Conservation (phyloP, 345 rosid genomes). For the Euphorbia peplus region DNA sequence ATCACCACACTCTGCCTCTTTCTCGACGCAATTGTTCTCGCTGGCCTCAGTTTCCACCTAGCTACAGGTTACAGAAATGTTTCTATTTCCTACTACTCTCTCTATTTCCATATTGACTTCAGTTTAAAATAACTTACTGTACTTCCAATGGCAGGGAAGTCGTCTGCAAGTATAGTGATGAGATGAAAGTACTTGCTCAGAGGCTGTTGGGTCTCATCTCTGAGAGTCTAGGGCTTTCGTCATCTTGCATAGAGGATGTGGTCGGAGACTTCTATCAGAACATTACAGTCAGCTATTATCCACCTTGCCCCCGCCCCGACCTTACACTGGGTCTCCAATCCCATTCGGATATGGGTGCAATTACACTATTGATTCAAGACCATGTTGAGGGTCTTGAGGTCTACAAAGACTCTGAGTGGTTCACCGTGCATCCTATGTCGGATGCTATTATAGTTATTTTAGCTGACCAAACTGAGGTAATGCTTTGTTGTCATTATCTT, state of each 20-base stretch:
- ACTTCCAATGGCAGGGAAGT: constrained; percentile 37
- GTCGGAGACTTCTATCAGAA: constrained; percentile 85
- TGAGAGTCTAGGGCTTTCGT: constrained; percentile 53
- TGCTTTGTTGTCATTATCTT: background rate
- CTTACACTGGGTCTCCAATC: constrained; percentile 85
- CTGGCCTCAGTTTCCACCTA: constrained; percentile 70
- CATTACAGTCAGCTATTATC: constrained; percentile 78
- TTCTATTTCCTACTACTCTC: background rate
- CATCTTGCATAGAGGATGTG: constrained; percentile 51
- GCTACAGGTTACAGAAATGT: constrained; percentile 48
- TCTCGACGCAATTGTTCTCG: constrained; percentile 63
- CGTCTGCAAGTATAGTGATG: constrained; percentile 54
- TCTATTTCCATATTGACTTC: background rate
- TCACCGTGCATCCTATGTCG: constrained; percentile 53
- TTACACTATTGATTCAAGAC: constrained; percentile 82
- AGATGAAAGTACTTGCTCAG: constrained; percentile 55
- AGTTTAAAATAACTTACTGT: background rate
- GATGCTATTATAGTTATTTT: constrained; percentile 67
- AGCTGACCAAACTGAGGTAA: constrained; percentile 85
- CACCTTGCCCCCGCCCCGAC: constrained; percentile 89
- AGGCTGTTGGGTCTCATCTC: constrained; percentile 62
- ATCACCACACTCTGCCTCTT: constrained; percentile 80
- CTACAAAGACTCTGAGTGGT: constrained; percentile 62
- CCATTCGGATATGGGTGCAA: constrained; percentile 79
- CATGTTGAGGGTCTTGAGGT: constrained; percentile 82